These are phyloP conservation scores for Cerrena zonata DNA, from an alignment of 1,284 basidiomycete genomes.

Conservation along the genomic window DNA sequence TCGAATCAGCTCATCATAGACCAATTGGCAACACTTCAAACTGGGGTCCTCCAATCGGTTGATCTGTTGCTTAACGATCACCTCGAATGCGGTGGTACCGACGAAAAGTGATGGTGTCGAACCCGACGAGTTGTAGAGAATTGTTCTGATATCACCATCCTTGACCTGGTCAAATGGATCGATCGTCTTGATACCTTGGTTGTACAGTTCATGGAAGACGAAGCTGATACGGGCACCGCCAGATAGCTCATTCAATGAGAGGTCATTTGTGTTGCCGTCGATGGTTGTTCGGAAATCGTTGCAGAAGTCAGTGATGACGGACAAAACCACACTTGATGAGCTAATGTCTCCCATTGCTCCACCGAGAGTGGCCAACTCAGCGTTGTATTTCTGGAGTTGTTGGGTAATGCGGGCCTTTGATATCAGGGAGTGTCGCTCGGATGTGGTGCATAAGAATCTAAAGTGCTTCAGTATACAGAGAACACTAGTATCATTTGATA, in stretches of 20 bases:
- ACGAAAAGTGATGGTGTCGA: constrained; percentile 95
- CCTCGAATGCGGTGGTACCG: constrained; percentile 92
- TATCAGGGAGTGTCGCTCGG: constrained; percentile 91
- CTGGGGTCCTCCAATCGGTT: constrained; percentile 90
- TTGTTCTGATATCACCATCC: constrained; percentile 93
- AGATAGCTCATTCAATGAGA: constrained; percentile 89
- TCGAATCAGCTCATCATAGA: constrained; percentile 95
- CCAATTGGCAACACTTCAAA: constrained; percentile 87
- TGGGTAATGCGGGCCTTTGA: constrained; percentile 88
- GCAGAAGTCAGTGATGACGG: constrained; percentile 96
- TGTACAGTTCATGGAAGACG: constrained; percentile 97
- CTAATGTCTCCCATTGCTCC: constrained; percentile 81
- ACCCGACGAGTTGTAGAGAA: constrained; percentile 96
- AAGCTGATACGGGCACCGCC: constrained; percentile 97
- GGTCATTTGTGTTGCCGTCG: constrained; percentile 93
- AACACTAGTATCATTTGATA: too few species aligned
- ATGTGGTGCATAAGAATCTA: constrained; percentile 98
- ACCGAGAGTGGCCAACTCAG: constrained; percentile 82
- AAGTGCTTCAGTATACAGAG: neutral
- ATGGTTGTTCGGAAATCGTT: constrained; percentile 94
- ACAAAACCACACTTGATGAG: constrained; percentile 84
- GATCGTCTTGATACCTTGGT: constrained; percentile 90
- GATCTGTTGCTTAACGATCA: constrained; percentile 98
- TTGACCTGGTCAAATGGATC: constrained; percentile 99
- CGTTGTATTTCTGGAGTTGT: constrained; percentile 82